A percentile compares a stretch with the other conserved stretches of the same genome.
phyloP scores from a whole-genome alignment of 2,329 filamentous ascomycete genomes.

The Trichoderma pleuroti region DNA sequence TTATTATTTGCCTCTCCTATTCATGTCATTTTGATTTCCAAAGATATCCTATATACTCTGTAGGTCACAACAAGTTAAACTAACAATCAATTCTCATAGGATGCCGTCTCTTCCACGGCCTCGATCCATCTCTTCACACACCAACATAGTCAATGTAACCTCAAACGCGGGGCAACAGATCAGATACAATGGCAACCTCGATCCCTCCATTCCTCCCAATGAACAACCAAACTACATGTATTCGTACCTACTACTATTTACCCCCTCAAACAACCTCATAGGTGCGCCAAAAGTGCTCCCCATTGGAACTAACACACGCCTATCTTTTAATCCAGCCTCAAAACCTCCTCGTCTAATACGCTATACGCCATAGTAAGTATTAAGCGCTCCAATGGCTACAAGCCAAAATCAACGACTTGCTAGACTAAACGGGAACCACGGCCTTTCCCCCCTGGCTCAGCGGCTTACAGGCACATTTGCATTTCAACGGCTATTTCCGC shows the following conservation, averaged over 20 bases:
- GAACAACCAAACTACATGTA: neutral
- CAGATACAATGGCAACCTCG: neutral
- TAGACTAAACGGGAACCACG: neutral
- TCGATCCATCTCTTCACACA: neutral
- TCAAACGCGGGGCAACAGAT: neutral
- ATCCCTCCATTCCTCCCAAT: neutral
- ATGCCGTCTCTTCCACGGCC: neutral
- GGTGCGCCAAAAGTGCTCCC: neutral
- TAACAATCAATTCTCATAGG: neutral
- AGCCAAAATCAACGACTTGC: neutral
- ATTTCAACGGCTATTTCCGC: neutral
- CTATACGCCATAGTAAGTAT: neutral
- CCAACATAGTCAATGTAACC: neutral
- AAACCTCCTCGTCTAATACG: neutral
- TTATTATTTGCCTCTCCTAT: neutral
- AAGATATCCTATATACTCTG: neutral
- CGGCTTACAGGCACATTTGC: neutral
- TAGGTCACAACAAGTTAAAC: neutral
- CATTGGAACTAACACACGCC: neutral
- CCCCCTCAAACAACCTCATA: neutral
- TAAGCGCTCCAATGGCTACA: slow-evolving; percentile 9
- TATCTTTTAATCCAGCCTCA: neutral
- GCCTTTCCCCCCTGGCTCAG: neutral
- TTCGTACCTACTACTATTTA: neutral
- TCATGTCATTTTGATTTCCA: neutral